Base-by-base conservation (phyloP, 345 rosid species). In the Eucalyptus marginata region DNA sequence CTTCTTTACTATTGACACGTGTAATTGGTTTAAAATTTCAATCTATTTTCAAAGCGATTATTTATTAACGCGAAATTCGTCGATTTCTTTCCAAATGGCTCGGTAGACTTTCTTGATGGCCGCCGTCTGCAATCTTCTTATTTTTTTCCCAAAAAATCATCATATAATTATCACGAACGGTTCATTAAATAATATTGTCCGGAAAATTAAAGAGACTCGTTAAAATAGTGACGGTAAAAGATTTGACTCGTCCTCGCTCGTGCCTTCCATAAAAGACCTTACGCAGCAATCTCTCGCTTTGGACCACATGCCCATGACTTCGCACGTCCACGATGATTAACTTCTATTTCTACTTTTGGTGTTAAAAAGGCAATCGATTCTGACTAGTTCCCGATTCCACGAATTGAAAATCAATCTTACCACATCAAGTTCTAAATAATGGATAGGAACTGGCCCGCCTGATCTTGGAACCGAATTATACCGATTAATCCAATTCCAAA, bases 391-490 rank as follows among this genome's bases (percentile, higher is more conserved):
- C 29, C 29, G 13, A 24, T 56, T 56, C 5, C 25, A 4, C 25
- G 8, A 52, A 1, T 10, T 20, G 2, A 52, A 52, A 52, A 52
- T 52, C 25, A 18, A 52, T 20, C 58, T 20, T 18, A 52, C 10
- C 24, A 2, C 2, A 52, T 56, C 29, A 4, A 56, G 13, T 56
- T 24, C 29, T 24, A 56, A 10, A 10, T 22, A 4, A 56, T 16
- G 0, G 29, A 56, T 10, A 25, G 29, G 13, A 56, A 56, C 6
- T 25, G 29, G 1, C 62, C 29, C 6, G 13, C 6, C 3, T 10
- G 29, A 56, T 56, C 5, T 56, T 10, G 6, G 2, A 56, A 56
- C 0, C 2, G 0, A 1, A 24, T 10, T 10, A 56, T 1, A 56
- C 6, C 13, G 3, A 25, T 10, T 9, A 24, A 25, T 56, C 29